phyloP scores from a whole-genome alignment of 2,329 filamentous ascomycete species.

The Aspergillus hortae region DNA sequence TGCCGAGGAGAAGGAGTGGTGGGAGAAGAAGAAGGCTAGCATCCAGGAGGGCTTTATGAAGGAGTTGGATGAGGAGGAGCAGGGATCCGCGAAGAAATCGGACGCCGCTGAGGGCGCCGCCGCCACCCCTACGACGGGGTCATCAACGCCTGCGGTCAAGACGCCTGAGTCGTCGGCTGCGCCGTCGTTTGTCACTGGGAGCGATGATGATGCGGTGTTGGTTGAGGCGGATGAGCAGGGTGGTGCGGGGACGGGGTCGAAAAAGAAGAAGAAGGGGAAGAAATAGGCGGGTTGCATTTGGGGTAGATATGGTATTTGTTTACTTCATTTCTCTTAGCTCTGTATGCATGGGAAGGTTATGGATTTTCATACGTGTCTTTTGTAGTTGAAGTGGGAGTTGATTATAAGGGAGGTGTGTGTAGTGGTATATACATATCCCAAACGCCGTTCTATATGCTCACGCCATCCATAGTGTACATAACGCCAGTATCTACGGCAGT shows the following conservation, averaged over 20 bases:
- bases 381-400: neutral
- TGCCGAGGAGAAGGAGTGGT: slow-evolving; percentile 79
- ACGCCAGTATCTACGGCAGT: slow-evolving; percentile 14
- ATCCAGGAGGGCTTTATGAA: slow-evolving; percentile 78
- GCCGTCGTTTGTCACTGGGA: slow-evolving; percentile 41
- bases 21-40: slow-evolving; percentile 74
- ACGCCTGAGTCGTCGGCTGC: slow-evolving; percentile 21
- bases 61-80: slow-evolving; percentile 58
- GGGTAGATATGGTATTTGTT: neutral
- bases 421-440: neutral
- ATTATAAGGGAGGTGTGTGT: neutral
- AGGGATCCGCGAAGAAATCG: slow-evolving; percentile 7
- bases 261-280: slow-evolving; percentile 48
- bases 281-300: slow-evolving; percentile 24
- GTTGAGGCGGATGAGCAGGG: slow-evolving; percentile 61
- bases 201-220: slow-evolving; percentile 72
- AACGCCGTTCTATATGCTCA: neutral
- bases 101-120: slow-evolving; percentile 10
- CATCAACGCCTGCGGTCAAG: slow-evolving; percentile 17
- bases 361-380: neutral
- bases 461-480: neutral
- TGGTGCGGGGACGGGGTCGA: slow-evolving; percentile 25
- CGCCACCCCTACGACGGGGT: slow-evolving; percentile 7
- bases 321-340: neutral
- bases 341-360: neutral